Evolutionary conservation across 2,329 filamentous ascomycete species (phyloP).

Genomic region (Curvularia hawaiiensis): DNA sequence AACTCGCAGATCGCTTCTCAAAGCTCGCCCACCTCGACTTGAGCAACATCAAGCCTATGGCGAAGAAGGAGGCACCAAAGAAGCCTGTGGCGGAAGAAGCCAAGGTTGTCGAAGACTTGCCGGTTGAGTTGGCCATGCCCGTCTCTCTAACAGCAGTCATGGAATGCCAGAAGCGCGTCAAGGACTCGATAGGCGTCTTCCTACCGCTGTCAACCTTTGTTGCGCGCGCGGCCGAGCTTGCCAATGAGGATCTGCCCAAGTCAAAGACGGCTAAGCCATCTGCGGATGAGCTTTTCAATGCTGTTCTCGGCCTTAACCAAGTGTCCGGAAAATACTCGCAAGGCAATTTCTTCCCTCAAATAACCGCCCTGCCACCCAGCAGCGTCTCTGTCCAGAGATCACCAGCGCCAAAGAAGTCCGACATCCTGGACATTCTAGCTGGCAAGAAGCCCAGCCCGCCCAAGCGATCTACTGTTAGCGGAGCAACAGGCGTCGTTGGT

Average conservation of each 20-base stretch:
- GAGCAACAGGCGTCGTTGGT: slow-evolving; percentile 41
- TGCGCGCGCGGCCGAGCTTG: slow-evolving; percentile 79
- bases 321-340: slow-evolving; percentile 54
- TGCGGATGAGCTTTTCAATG: slow-evolving; percentile 84
- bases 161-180: slow-evolving; percentile 79
- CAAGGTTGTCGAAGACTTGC: slow-evolving; percentile 52
- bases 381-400: slow-evolving; percentile 37
- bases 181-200: slow-evolving; percentile 76
- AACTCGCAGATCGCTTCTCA: slow-evolving; percentile 72
- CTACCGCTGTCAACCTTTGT: slow-evolving; percentile 88
- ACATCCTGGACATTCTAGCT: slow-evolving; percentile 81
- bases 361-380: slow-evolving; percentile 56
- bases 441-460: slow-evolving; percentile 36
- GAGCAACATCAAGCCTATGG: slow-evolving; percentile 87
- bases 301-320: slow-evolving; percentile 74
- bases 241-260: slow-evolving; percentile 83
- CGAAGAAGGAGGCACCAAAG: slow-evolving; percentile 52
- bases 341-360: slow-evolving; percentile 74
- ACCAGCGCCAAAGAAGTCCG: slow-evolving; percentile 59
- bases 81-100: slow-evolving; percentile 51
- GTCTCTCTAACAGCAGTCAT: slow-evolving; percentile 80
- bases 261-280: slow-evolving; percentile 69
- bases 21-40: slow-evolving; percentile 86
- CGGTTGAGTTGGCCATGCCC: slow-evolving; percentile 70
- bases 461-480: slow-evolving; percentile 30